A percentile compares a stretch with the other conserved stretches of the same genome.
phyloP scores from a whole-genome alignment of 768 basidiomycete genomes.

The Thelephora aurantiotincta region DNA sequence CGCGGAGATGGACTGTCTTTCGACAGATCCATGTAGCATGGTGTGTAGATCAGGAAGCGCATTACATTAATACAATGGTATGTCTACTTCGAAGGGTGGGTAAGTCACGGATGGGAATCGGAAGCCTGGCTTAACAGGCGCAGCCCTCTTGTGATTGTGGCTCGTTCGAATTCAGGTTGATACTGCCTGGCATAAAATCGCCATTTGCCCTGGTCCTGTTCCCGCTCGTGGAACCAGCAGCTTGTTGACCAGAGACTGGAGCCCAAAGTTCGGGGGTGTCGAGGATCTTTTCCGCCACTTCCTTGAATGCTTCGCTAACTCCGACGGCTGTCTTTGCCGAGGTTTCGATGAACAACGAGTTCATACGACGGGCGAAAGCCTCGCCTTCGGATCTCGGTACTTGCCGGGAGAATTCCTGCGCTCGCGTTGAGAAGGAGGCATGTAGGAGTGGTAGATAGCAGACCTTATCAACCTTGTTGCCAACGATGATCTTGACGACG shows the following conservation, averaged over 20 bases:
- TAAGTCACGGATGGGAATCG: not conserved
- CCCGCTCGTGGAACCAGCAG: slow-evolving; percentile 1
- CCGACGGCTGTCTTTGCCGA: slow-evolving; percentile 85
- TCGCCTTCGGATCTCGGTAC: slow-evolving; percentile 69
- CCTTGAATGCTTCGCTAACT: slow-evolving; percentile 62
- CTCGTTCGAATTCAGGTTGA: slow-evolving; percentile 17
- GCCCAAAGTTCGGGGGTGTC: slow-evolving; percentile 78
- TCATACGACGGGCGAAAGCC: slow-evolving; percentile 70
- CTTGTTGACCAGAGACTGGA: slow-evolving; percentile 11
- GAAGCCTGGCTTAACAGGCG: slow-evolving; percentile 14
- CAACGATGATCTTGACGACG: slow-evolving; percentile 90
- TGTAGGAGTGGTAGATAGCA: not conserved
- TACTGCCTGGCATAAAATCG: slow-evolving; percentile 29
- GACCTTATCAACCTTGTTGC: slow-evolving; percentile 89
- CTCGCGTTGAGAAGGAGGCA: not conserved
- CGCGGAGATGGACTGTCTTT: too few relatives aligned
- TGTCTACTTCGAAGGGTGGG: too few relatives aligned
- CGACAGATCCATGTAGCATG: too few relatives aligned
- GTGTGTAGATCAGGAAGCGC: too few relatives aligned
- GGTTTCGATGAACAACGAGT: slow-evolving; percentile 80
- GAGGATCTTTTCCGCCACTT: slow-evolving; percentile 70
- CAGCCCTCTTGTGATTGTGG: slow-evolving; percentile 17
- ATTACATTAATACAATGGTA: too few relatives aligned
- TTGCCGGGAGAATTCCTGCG: slow-evolving; percentile 79
- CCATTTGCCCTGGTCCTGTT: slow-evolving; percentile 5